Evolutionary conservation across 1,284 basidiomycete genomes (phyloP).

Genomic region (Lignosus rhinocerotis): DNA sequence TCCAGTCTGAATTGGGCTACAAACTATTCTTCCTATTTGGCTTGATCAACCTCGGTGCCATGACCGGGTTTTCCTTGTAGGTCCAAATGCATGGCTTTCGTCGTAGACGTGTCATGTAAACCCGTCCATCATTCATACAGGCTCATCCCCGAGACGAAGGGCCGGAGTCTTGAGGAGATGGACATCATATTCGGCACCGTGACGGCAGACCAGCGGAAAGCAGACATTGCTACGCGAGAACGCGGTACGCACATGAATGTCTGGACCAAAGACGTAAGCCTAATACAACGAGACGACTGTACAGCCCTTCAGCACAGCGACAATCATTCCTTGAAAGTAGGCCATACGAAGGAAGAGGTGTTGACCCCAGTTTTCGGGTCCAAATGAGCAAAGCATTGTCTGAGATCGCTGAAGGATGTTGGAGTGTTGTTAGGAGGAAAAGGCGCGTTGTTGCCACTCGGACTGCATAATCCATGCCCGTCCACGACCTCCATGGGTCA

Average conservation of each 20-base stretch:
- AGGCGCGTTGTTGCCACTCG: no score
- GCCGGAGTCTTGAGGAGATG: constrained; percentile 24
- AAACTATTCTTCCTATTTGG: constrained; percentile 74
- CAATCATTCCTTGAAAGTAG: no score
- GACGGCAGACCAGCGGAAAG: not conserved
- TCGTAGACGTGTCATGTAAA: not conserved
- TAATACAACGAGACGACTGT: no score
- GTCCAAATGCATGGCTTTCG: not conserved
- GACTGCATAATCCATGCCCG: no score
- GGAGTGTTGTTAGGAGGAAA: no score
- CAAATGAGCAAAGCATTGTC: no score
- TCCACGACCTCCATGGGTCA: no score
- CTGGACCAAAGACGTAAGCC: no score
- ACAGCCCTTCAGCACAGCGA: no score
- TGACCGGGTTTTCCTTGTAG: constrained; percentile 37
- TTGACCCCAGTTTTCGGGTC: no score
- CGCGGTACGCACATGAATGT: not conserved
- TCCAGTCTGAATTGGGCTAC: constrained; percentile 60
- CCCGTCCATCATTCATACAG: constrained; percentile 34
- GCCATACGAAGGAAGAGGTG: no score
- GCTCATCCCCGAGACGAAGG: constrained; percentile 75
- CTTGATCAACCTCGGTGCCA: constrained; percentile 52
- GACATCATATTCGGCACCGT: not conserved
- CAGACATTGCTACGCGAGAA: not conserved
- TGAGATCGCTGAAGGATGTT: no score